Evolutionary conservation across 306 rosid species (phyloP).

Genomic region (Geum urbanum): DNA sequence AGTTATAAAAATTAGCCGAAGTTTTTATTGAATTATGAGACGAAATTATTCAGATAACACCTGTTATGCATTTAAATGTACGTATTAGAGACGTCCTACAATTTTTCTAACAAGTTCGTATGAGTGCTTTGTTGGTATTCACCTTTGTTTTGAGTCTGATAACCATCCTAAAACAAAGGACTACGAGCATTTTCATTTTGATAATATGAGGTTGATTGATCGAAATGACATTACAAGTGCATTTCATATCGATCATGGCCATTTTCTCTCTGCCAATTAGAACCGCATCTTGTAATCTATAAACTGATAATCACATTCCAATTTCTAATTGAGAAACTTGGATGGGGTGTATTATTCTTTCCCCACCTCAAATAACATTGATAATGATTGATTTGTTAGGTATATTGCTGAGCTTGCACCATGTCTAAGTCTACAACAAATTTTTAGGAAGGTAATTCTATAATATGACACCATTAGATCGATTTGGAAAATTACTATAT

Average conservation of each 20-base stretch:
- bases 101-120: no score
- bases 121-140: not conserved
- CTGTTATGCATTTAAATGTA: no score
- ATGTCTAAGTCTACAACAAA: not conserved
- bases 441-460: no score
- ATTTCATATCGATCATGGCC: conserved; percentile 2
- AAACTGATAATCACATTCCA: conserved; percentile 6
- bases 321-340: not conserved
- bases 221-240: conserved; percentile 21
- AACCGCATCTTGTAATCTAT: not conserved
- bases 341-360: conserved; percentile 2
- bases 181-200: not conserved
- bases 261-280: not conserved
- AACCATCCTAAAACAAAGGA: not conserved
- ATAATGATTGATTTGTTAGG: conserved; percentile 5
- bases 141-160: not conserved
- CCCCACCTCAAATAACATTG: conserved; percentile 7
- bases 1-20: no score
- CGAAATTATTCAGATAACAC: no score
- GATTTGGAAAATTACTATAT: no score
- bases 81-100: no score
- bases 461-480: no score
- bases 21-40: no score
- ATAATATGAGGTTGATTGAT: conserved; percentile 21
- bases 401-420: conserved; percentile 8